Conservation (phyloP, 345 rosid species). For the Turritis glabra region DNA sequence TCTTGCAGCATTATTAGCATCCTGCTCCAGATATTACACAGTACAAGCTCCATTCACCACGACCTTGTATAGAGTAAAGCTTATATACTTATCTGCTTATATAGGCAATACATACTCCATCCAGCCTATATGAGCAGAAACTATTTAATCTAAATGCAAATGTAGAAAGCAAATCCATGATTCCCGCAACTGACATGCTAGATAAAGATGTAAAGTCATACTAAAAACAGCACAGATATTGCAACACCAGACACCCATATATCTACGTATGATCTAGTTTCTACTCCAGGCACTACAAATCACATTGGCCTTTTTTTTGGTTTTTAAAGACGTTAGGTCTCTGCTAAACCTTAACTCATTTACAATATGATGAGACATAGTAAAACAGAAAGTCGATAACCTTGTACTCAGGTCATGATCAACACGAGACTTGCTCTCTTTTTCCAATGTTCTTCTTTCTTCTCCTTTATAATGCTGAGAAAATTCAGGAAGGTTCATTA, state of each 20-base stretch:
- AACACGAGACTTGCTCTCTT: constrained; percentile 46
- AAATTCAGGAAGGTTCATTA: constrained; percentile 45
- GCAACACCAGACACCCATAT: background rate
- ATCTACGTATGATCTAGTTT: background rate
- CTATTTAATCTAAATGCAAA: constrained; percentile 9
- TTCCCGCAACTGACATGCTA: background rate
- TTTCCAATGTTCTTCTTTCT: constrained; percentile 38
- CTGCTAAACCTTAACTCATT: background rate
- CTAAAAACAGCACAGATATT: background rate
- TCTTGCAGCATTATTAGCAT: constrained; percentile 3
- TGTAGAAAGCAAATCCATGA: constrained; percentile 4
- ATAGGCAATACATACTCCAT: constrained; percentile 7
- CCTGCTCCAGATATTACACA: background rate
- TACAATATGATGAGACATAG: background rate
- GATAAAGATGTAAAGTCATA: background rate
- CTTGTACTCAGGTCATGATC: constrained; percentile 47
- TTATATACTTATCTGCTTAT: background rate
- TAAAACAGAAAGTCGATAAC: constrained; percentile 20
- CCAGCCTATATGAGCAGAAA: background rate
- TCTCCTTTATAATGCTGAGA: constrained; percentile 54
- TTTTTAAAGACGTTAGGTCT: background rate
- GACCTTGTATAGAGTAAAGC: background rate
- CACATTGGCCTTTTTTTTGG: background rate
- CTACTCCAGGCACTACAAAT: background rate
- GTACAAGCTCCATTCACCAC: background rate